These are phyloP conservation scores for Pontederia crassipes DNA, from an alignment of 176 grass and related monocot genomes.

Conservation along the genomic window DNA sequence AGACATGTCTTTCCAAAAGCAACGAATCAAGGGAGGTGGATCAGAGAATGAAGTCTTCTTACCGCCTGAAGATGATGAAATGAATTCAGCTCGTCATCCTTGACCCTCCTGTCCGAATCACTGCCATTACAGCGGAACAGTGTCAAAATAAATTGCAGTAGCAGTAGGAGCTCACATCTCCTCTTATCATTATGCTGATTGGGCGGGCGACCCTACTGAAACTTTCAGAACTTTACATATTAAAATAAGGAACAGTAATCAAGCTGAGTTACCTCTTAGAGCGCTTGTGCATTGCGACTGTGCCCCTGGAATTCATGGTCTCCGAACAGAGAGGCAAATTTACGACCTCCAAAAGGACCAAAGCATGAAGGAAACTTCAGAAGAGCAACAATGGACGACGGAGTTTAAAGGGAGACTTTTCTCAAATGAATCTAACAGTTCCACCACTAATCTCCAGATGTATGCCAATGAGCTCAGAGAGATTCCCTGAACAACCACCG, in stretches of 20 bases:
- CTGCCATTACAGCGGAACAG: conserved; percentile 9
- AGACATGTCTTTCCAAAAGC: not conserved
- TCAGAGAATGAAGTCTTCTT: not conserved
- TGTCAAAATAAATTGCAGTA: not conserved
- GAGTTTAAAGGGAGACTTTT: not conserved
- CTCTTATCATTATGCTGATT: conserved; percentile 2
- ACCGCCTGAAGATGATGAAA: conserved; percentile 30
- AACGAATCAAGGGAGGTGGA: not conserved
- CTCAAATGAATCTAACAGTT: too few relatives aligned
- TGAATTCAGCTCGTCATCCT: conserved; percentile 29
- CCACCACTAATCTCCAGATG: too few relatives aligned
- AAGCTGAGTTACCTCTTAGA: conserved; percentile 12
- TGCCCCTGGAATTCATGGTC: not conserved
- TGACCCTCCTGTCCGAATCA: conserved; percentile 24
- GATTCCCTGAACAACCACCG: too few relatives aligned
- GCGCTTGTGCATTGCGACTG: conserved; percentile 6
- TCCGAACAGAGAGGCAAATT: not conserved
- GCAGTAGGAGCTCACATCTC: not conserved
- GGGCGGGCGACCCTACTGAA: conserved; percentile 21
- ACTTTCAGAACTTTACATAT: not conserved
- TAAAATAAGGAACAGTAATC: not conserved
- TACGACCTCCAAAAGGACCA: not conserved
- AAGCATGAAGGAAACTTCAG: not conserved
- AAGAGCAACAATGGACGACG: not conserved
- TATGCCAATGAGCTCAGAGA: too few relatives aligned